A percentile compares a stretch with the other conserved stretches of the same genome.
These are phyloP conservation scores for Penicillium canescens DNA, from an alignment of 495 filamentous ascomycete genomes.

Conservation along the genomic window DNA sequence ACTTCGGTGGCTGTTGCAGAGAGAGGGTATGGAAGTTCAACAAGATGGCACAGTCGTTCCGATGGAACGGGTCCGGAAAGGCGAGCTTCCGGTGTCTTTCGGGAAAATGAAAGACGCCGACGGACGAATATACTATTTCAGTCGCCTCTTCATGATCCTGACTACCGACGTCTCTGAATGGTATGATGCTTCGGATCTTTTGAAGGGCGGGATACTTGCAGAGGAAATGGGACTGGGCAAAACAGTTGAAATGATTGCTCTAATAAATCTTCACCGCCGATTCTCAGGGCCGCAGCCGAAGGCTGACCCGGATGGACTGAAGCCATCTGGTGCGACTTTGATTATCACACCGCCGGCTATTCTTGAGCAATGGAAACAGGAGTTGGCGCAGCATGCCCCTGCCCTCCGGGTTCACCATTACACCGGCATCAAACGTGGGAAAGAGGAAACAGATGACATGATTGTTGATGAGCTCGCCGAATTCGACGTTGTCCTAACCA, in stretches of 20 bases:
- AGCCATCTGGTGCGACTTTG: constrained; percentile 63
- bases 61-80: constrained; percentile 8
- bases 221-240: constrained; percentile 99
- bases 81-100: constrained; percentile 35
- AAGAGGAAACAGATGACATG: constrained; percentile 37
- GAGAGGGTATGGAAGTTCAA: constrained; percentile 53
- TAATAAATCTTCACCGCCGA: constrained; percentile 65
- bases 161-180: constrained; percentile 53
- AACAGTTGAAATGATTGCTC: constrained; percentile 82
- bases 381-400: constrained; percentile 70
- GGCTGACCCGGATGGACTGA: constrained; percentile 29
- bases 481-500: constrained; percentile 85
- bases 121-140: constrained; percentile 57
- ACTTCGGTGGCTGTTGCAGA: constrained; percentile 65
- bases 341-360: constrained; percentile 86
- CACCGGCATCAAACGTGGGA: constrained; percentile 45
- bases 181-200: constrained; percentile 28
- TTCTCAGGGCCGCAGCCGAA: constrained; percentile 17
- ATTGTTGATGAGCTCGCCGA: constrained; percentile 48
- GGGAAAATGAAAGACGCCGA: constrained; percentile 44
- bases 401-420: constrained; percentile 54
- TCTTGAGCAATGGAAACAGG: constrained; percentile 82
- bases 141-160: constrained; percentile 63
- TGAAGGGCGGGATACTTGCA: constrained; percentile 69
- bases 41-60: constrained; percentile 30